phyloP scores from a whole-genome alignment of 441 rosid species.

The Erodium texanum region DNA sequence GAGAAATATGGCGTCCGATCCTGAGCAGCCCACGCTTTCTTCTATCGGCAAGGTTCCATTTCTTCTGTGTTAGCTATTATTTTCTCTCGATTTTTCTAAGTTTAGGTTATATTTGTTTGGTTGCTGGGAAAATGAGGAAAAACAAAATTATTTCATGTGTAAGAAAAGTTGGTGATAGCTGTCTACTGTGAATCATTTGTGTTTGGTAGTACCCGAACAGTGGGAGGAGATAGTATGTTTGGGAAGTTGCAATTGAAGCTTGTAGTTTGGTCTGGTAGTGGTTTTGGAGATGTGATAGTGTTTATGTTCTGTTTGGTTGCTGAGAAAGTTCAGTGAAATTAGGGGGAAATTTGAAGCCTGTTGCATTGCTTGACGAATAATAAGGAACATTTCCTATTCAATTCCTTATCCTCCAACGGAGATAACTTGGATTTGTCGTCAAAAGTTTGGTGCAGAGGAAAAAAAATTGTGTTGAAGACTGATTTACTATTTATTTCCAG shows the following conservation, averaged over 20 bases:
- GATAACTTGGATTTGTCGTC: background rate
- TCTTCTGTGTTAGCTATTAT: background rate
- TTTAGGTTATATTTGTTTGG: background rate
- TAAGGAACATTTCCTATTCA: background rate
- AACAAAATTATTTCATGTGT: background rate
- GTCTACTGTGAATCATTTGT: background rate
- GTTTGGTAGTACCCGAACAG: background rate
- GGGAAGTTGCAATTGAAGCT: background rate
- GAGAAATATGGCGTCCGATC: slow-evolving; percentile 48
- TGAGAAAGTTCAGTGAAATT: slow-evolving; percentile 3
- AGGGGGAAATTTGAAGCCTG: background rate
- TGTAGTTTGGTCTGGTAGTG: background rate
- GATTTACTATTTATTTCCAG: background rate
- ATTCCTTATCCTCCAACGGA: background rate
- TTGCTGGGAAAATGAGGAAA: background rate
- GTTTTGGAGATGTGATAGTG: background rate
- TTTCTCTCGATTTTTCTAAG: background rate
- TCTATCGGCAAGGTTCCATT: slow-evolving; percentile 38
- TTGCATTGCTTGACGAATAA: too few relatives aligned
- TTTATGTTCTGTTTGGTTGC: slow-evolving; percentile 9
- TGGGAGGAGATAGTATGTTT: background rate
- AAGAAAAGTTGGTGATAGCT: background rate
- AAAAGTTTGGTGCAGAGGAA: background rate
- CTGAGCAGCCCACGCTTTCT: slow-evolving; percentile 38
- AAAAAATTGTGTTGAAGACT: background rate